A percentile compares a stretch with the other conserved stretches of the same genome.
These are phyloP conservation scores for Lipomyces japonicus DNA, from an alignment of 805 yeast genomes.

Conservation along the genomic window DNA sequence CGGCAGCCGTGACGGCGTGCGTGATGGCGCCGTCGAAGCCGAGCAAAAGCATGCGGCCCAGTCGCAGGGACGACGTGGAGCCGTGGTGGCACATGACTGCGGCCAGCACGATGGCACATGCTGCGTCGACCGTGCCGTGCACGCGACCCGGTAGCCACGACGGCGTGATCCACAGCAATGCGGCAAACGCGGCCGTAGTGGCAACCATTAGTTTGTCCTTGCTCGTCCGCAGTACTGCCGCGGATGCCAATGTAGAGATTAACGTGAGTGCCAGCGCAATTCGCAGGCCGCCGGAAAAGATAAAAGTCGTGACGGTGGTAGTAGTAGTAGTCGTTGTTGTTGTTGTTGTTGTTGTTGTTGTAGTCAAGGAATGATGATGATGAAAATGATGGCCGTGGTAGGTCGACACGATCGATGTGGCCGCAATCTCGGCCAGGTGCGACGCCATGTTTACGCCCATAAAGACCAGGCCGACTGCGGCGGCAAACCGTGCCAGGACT, in stretches of 20 bases:
- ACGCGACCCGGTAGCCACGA: slow-evolving; percentile 28
- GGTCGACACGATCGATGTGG: slow-evolving; percentile 18
- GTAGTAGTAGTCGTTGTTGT: slow-evolving; percentile 36
- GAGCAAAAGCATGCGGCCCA: slow-evolving; percentile 46
- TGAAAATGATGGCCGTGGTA: slow-evolving; percentile 24
- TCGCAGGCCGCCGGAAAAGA: slow-evolving; percentile 16
- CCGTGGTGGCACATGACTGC: slow-evolving; percentile 42
- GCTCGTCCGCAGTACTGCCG: too few relatives aligned
- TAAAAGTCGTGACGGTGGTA: slow-evolving; percentile 34
- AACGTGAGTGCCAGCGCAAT: slow-evolving; percentile 24
- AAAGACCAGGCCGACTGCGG: slow-evolving; percentile 78
- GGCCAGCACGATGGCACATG: slow-evolving; percentile 41
- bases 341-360: slow-evolving; percentile 17
- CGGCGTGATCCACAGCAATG: slow-evolving; percentile 12
- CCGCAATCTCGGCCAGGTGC: slow-evolving; percentile 75
- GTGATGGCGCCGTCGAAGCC: slow-evolving; percentile 41
- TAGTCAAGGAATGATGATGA: slow-evolving; percentile 19
- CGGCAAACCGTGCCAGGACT: slow-evolving; percentile 80
- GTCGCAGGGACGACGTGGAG: slow-evolving; percentile 40
- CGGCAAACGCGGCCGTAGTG: slow-evolving; percentile 10
- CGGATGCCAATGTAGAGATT: slow-evolving; percentile 16
- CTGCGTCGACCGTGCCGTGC: slow-evolving; percentile 35
- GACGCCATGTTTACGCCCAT: slow-evolving; percentile 87
- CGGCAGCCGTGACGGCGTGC: slow-evolving; percentile 10
- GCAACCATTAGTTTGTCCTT: too few relatives aligned